Base-by-base conservation (phyloP, 495 filamentous ascomycete genomes). In the Rhypophila decipiens region DNA sequence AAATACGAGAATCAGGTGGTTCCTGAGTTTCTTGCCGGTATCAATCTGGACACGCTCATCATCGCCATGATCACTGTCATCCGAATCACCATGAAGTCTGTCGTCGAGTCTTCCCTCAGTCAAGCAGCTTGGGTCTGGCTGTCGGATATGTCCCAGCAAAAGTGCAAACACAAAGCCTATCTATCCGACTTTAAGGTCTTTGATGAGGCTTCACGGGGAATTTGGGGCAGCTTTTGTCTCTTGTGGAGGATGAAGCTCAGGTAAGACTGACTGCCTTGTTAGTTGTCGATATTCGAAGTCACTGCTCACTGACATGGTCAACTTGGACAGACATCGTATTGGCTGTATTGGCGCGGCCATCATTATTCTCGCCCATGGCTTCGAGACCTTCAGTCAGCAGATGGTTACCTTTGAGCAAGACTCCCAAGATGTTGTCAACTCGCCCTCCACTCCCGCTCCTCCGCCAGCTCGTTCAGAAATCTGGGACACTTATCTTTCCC, bases 61-160 rank as follows among this genome's bases (percentile, higher is more conserved):
- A 57, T 69, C 11, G 61, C 61, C 12, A 40, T 69, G 27, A 63
- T 68, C 50, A 63, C 60, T 12, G 39, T 60, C 20, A 59, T 65
- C 12, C 54, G 65, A 1, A 47, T 65, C 3, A 61, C 59, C 12
- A 56, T 69, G 24, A 65, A 57, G 36, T 58, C 40, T 2, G 56
- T 68, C 27, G 51, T 69, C 18, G 63, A 65, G 43, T 47, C 56
- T 1, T 57, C 59, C 11, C 22, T 69, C 37, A 59, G 63, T 43
- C 66, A 69, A 49, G 63, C 57, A 13, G 63, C 63, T 5, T 69
- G 65, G 66, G 55, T 68, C 7, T 69, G 61, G 65, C 59, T 66
- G 0, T 60, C 57, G 7, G 52, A 58, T 29, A 56, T 51, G 22
- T 53, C 55, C 12, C 66, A 67, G 44, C 55, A 53, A 17, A 31